Base-by-base conservation (phyloP, 2,329 filamentous ascomycete species). In the Macroventuria anomochaeta region DNA sequence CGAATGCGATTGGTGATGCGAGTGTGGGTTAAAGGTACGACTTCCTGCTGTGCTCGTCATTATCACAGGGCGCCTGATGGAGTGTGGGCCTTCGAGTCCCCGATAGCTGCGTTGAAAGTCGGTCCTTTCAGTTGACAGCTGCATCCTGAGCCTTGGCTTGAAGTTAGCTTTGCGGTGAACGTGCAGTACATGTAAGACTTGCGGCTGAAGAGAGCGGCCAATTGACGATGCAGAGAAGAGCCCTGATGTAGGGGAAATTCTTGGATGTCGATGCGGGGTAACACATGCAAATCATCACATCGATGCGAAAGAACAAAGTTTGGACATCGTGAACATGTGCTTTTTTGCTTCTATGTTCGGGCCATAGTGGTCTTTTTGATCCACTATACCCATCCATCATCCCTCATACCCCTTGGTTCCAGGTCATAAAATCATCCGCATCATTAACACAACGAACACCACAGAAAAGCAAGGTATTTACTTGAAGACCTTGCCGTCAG, bases 401-500 rank as follows among this genome's bases (percentile, higher is more conserved):
- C 52, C 62, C 58, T 64, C 62, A 54, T 65, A 61, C 57, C 63
- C 65, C 59, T 67, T 62, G 53, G 60, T 69, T 54, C 63, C 67
- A 61, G 65, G 62, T 70, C 66, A 58, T 70, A 68, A 70, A 55
- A 63, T 71, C 68, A 68, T 71, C 65, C 67, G 61, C 64, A 63
- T 70, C 67, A 61, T 70, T 65, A 71, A 53, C 61, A 51, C 57
- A 62, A 55, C 46, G 33, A 54, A 58, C 59, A 53, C 52, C 53
- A 44, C 52, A 53, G 49, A 53, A 37, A 31, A 41, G 42, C 48
- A 54, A 71, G 59, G 53, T 55, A 31, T 82, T 85, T 96, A 97
- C 86, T 97, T 97, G 90, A 97, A 97, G 78, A 97, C 92, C 87
- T 97, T 97, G 77, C 95, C 95, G 73, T 91, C 88, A 74, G 89